Evolutionary conservation across 805 yeast genomes (phyloP).

Genomic region (Yamadazyma ubonensis): DNA sequence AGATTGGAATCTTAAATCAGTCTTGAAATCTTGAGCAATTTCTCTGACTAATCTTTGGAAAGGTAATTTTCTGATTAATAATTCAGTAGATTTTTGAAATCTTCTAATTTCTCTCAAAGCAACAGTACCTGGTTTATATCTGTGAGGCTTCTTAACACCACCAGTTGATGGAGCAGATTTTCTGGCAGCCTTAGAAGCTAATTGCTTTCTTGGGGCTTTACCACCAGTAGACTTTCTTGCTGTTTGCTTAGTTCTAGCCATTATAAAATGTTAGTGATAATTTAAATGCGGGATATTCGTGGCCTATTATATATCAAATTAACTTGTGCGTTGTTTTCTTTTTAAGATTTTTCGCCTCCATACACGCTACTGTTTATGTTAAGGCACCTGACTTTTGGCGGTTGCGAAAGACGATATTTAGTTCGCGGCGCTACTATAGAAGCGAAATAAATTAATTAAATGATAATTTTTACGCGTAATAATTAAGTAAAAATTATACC

Average conservation of each 20-base stretch:
- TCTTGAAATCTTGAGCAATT: conserved; percentile 49
- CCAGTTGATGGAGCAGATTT: conserved; percentile 51
- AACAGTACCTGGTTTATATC: conserved; percentile 54
- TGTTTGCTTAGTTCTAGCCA: conserved; percentile 53
- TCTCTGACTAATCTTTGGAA: conserved; percentile 52
- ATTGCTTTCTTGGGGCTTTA: conserved; percentile 52
- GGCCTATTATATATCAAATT: not conserved
- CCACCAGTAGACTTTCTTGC: conserved; percentile 54
- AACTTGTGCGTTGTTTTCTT: not conserved
- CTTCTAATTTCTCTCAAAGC: conserved; percentile 53
- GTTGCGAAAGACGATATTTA: conserved; percentile 1
- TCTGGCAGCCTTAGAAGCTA: conserved; percentile 53
- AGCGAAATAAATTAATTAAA: not conserved
- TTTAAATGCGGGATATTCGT: not conserved
- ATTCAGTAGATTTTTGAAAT: conserved; percentile 49
- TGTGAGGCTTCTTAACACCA: conserved; percentile 52
- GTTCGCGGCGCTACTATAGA: not conserved
- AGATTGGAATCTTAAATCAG: conserved; percentile 50
- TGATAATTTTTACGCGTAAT: not conserved
- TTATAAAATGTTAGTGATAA: conserved; percentile 17
- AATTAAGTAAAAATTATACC: not conserved
- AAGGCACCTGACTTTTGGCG: not conserved
- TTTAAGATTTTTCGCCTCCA: not conserved
- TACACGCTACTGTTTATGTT: conserved; percentile 1
- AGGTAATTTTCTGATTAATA: conserved; percentile 49